phyloP scores from a whole-genome alignment of 805 yeast genomes.

The Hanseniaspora lindneri region DNA sequence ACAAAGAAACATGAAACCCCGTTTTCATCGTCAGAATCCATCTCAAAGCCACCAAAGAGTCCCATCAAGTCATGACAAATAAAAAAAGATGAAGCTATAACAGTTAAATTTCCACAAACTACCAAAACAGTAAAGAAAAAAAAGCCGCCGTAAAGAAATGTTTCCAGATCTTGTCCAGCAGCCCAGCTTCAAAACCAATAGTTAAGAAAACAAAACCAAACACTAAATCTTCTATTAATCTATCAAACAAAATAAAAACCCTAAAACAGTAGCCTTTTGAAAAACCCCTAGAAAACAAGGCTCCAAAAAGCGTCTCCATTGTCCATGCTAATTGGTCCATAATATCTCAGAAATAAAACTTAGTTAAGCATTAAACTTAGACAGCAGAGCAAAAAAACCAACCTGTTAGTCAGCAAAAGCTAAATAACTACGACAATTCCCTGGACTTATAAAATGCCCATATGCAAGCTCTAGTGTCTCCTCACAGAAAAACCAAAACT shows the following conservation, averaged over 20 bases:
- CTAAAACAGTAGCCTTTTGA: background rate
- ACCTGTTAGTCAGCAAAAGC: too few species aligned
- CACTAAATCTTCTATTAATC: background rate
- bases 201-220: background rate
- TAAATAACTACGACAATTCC: background rate
- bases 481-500: too few species aligned
- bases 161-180: slow-evolving; percentile 16
- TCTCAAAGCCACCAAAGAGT: background rate
- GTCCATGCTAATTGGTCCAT: background rate
- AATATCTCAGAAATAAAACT: slow-evolving; percentile 14
- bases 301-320: background rate
- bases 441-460: slow-evolving; percentile 1
- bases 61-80: background rate
- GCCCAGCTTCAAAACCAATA: background rate
- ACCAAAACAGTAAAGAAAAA: background rate
- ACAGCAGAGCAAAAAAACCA: slow-evolving; percentile 8
- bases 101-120: background rate
- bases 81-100: background rate
- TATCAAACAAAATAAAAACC: background rate
- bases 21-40: background rate
- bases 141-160: slow-evolving; percentile 15
- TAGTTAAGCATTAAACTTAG: background rate
- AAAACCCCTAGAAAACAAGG: background rate
- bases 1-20: background rate
- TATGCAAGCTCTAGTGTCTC: too few species aligned